These are phyloP conservation scores for Thraustochytrium sp. DNA, from an alignment of 352 stramenopile species.

Conservation along the genomic window DNA sequence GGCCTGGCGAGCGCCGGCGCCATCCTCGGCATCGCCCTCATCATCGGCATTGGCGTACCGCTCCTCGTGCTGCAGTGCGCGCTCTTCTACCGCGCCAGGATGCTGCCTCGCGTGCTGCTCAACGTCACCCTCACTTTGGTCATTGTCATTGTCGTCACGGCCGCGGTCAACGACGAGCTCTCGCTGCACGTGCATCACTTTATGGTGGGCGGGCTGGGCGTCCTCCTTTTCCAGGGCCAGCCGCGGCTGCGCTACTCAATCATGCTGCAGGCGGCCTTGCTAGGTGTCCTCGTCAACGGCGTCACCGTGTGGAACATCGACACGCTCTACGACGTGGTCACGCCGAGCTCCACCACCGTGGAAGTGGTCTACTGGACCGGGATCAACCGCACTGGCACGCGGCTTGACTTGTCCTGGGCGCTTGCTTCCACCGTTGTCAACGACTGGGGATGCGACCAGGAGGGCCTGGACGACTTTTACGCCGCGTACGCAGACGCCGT, in stretches of 20 bases:
- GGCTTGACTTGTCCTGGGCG: not conserved
- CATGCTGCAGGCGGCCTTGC: not conserved
- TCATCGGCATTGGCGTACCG: not conserved
- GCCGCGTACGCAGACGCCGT: not conserved
- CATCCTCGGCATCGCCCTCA: not conserved
- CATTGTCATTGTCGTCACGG: not conserved
- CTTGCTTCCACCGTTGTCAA: not conserved
- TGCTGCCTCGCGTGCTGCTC: not conserved
- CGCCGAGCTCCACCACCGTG: not conserved
- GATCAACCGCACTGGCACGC: not conserved
- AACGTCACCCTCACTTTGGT: not conserved
- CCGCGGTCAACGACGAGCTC: not conserved
- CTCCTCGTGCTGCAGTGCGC: not conserved
- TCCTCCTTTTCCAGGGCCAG: constrained; percentile 14
- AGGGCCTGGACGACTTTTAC: not conserved
- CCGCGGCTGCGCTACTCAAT: constrained; percentile 2
- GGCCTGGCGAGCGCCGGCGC: not conserved
- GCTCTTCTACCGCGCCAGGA: not conserved
- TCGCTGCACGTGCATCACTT: constrained; percentile 16
- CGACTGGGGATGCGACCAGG: constrained; percentile 1
- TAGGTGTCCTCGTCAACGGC: constrained; percentile 21
- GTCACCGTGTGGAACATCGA: constrained; percentile 17
- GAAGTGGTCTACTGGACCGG: constrained; percentile 10
- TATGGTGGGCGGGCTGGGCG: not conserved
- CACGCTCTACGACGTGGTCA: not conserved